Base-by-base conservation (phyloP, 106 monocot species). In the Ottelia alismoides region DNA sequence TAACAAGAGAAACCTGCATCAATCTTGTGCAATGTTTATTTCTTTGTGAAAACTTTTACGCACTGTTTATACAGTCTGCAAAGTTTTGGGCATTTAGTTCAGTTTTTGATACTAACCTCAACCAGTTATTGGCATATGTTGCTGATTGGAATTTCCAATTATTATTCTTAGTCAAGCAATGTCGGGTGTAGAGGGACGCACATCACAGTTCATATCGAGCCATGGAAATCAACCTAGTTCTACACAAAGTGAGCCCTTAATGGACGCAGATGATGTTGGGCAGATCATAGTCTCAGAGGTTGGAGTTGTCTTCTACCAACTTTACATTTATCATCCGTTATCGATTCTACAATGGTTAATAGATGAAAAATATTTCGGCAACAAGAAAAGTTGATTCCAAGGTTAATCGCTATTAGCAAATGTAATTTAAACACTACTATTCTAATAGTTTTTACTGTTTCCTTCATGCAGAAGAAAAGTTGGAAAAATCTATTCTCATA, bases 401-500 rank as follows among this genome's bases (percentile, higher is more conserved):
- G 17, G 12, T 47, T 20, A n/a, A n/a, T n/a, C n/a, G n/a, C n/a
- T n/a, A n/a, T n/a, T n/a, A n/a, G n/a, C n/a, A n/a, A n/a, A n/a
- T 16, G 12, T 2, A 47, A 20, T n/a, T n/a, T n/a, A 47, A 47
- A 18, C 2, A n/a, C 20, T 47, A 20, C 2, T n/a, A 3, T 47
- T 9, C 0, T 47, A n/a, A n/a, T n/a, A n/a, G n/a, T 47, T 2
- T 20, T 10, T 46, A 18, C 21, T 50, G 20, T 10, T 1, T 9
- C 11, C 22, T 23, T 11, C 24, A 2, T 66, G 48, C 72, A 89
- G 89, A 74, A 31, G 27, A 74, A 30, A 57, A 74, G 77, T 60
- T 89, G 89, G 89, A 84, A 89, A 48, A 89, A 89, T 61, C 66
- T 91, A 21, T 84, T 91, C 57, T 48, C 84, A 2, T 84, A 79